These are phyloP conservation scores for Paecilomyces sp. DNA, from an alignment of 2,329 filamentous ascomycete species.

Conservation along the genomic window DNA sequence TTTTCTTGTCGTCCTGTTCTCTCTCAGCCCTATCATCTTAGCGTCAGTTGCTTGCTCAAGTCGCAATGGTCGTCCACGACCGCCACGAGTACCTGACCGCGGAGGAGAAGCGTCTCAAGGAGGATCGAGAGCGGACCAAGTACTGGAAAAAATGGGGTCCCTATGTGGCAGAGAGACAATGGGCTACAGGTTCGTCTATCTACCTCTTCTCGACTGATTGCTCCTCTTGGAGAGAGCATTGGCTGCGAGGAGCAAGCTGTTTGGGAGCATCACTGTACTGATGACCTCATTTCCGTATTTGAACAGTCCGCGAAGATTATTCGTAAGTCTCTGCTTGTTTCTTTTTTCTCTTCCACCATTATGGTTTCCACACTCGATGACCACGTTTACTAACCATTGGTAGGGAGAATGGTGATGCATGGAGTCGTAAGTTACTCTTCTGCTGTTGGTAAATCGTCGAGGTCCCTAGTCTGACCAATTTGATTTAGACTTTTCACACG, in stretches of 20 bases:
- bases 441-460: not conserved
- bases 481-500: conserved; percentile 76
- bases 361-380: conserved; percentile 2
- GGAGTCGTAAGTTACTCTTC: conserved; percentile 66
- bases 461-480: conserved; percentile 4
- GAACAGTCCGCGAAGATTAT: conserved; percentile 81
- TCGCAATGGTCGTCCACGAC: conserved; percentile 78
- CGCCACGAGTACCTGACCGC: conserved; percentile 78
- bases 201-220: not conserved
- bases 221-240: not conserved
- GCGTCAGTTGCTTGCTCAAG: not conserved
- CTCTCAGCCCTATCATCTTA: not conserved
- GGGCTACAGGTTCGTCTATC: conserved; percentile 69
- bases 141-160: conserved; percentile 99
- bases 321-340: conserved; percentile 44
- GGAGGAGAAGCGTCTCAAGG: conserved; percentile 82
- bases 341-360: not conserved
- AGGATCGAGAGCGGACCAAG: conserved; percentile 73
- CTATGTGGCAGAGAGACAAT: conserved; percentile 89
- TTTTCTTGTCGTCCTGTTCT: not conserved
- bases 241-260: not conserved
- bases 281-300: conserved; percentile 14
- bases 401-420: conserved; percentile 79
- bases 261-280: conserved; percentile 7
- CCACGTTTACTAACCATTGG: conserved; percentile 24